Base-by-base conservation (phyloP, 1,284 basidiomycete species). In the Leccinum colubrinum region DNA sequence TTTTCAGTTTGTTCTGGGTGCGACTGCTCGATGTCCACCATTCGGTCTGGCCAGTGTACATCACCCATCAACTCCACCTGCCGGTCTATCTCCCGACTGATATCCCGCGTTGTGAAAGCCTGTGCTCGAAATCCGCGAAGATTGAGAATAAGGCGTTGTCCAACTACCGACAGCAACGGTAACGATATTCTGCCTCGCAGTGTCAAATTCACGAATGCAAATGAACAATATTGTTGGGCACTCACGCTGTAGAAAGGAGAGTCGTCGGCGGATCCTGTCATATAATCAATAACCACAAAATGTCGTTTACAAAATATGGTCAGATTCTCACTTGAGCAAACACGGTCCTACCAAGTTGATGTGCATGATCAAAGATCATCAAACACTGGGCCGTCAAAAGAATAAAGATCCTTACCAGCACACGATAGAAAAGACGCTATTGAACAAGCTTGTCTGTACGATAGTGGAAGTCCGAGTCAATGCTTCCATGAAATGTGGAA, bases 141-240 rank as follows among this genome's bases (percentile, higher is more conserved):
- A 41, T 69, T 68, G 39, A 69, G 61, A 3, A 68, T 62, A n/a
- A 67, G 60, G 5, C 60, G 65, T 51, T 67, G 67, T 7, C 67
- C 67, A 2, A 62, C 35, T 6, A 56, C 15, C 1, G 67, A 61
- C 11, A 66, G 33, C 1, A 64, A 25, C 12, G 55, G 55, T 1
- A 46, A 20, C 3, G 62, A 52, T 27, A 68, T 6, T 20, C 66
- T 67, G 55, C 6, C 7, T 6, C 9, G 33, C 30, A 15, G n/a
- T 14, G 14, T 59, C 33, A 59, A n/a, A 56, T 8, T 5, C n/a
- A 30, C 7, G 41, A 58, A 22, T 4, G 22, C 8, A 35, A 41
- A 15, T 17, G 2, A 27, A 51, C 25, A 27, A 14, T 9, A 3
- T 8, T 15, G 17, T 20, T 6, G 3, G 27, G n/a, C 22, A 35